phyloP scores from a whole-genome alignment of 2,329 filamentous ascomycete genomes.

The Fusarium proliferatum region DNA sequence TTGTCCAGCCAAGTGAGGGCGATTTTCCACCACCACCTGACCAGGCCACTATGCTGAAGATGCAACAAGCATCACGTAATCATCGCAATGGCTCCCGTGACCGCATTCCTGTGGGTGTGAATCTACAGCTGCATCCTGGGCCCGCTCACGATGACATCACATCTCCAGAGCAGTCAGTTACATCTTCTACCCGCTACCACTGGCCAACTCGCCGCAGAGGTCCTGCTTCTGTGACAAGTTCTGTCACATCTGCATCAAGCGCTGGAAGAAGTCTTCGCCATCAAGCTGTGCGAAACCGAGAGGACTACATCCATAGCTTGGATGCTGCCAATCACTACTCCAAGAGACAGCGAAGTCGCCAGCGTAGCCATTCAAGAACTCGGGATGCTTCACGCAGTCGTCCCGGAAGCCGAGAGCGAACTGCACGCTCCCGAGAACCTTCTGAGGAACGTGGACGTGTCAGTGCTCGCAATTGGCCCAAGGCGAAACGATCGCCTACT shows the following conservation, averaged over 20 bases:
- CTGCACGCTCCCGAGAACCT: constrained; percentile 66
- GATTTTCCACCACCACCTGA: constrained; percentile 70
- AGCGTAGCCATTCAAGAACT: constrained; percentile 61
- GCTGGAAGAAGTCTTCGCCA: constrained; percentile 62
- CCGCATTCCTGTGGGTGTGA: constrained; percentile 77
- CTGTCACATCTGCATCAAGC: constrained; percentile 67
- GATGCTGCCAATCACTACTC: constrained; percentile 78
- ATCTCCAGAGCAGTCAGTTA: constrained; percentile 66
- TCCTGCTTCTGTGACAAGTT: constrained; percentile 67
- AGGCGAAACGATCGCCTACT: constrained; percentile 87
- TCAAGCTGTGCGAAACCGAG: constrained; percentile 69
- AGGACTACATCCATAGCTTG: constrained; percentile 88
- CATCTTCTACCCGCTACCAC: constrained; percentile 65
- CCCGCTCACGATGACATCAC: constrained; percentile 65
- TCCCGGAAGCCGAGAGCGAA: constrained; percentile 61
- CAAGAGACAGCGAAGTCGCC: constrained; percentile 65
- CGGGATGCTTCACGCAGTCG: constrained; percentile 58
- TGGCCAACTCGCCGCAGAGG: constrained; percentile 66
- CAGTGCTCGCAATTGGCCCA: constrained; percentile 72
- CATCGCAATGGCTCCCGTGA: constrained; percentile 79
- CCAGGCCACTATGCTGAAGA: constrained; percentile 70
- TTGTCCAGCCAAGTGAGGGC: constrained; percentile 47
- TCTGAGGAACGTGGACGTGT: constrained; percentile 79
- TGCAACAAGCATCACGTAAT: constrained; percentile 66
- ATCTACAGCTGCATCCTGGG: constrained; percentile 72